phyloP scores from a whole-genome alignment of 139 green algal genomes.

The Desmodesmus armatus region DNA sequence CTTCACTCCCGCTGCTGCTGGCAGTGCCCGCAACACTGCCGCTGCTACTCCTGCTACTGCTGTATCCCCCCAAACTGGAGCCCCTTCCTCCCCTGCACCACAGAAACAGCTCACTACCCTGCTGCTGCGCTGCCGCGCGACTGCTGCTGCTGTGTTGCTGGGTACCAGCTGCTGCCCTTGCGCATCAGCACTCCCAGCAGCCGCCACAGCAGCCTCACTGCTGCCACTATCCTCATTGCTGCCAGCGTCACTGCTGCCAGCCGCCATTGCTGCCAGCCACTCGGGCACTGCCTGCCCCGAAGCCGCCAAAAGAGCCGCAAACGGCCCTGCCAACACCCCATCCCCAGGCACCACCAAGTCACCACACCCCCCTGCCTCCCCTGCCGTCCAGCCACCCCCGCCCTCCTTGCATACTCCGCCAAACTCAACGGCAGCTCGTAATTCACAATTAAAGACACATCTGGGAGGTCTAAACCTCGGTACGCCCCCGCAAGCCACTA shows the following conservation, averaged over 20 bases:
- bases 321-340: slow-evolving; percentile 57
- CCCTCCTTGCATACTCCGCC: slow-evolving; percentile 70
- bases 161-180: background rate
- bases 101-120: no score
- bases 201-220: background rate
- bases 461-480: slow-evolving; percentile 87
- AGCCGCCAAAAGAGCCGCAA: slow-evolving; percentile 70
- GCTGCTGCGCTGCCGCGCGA: background rate
- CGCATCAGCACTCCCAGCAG: background rate
- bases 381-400: slow-evolving; percentile 83
- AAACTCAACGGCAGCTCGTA: slow-evolving; percentile 80
- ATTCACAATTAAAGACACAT: slow-evolving; percentile 87
- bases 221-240: background rate
- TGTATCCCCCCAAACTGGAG: no score
- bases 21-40: no score
- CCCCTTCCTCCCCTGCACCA: no score
- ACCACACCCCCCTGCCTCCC: slow-evolving; percentile 74
- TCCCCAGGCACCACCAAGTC: slow-evolving; percentile 78
- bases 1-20: no score
- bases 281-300: slow-evolving; percentile 59
- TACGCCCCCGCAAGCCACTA: slow-evolving; percentile 88
- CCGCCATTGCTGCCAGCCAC: slow-evolving; percentile 46
- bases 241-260: background rate
- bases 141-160: background rate
- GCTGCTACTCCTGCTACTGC: no score